Base-by-base conservation (phyloP, 768 basidiomycete genomes). In the Suillus hirtellus region DNA sequence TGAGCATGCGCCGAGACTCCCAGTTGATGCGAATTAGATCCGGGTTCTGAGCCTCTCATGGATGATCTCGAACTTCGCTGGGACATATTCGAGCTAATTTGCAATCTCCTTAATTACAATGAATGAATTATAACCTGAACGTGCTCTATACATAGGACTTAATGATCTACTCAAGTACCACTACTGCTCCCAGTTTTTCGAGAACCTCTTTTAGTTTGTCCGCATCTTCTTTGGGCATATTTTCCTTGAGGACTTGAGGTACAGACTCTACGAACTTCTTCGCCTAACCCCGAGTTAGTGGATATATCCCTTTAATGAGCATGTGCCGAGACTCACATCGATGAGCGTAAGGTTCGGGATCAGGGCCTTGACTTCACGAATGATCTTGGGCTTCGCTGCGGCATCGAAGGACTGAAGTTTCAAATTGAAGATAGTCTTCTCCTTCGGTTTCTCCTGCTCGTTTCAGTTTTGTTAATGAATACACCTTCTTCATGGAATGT, bases 231-330 rank as follows among this genome's bases (percentile, higher is more conserved):
- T 99, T 99, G 27, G 93, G 82, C 63, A 97, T 72, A 75, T 93
- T 93, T 79, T 99, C 97, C 79, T 98, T 99, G 71, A 99, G 80
- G 5, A 89, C 79, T 78, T 98, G 90, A 27, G 97, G 97, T 68
- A 93, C 77, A 19, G 93, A 94, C 78, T 99, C 97, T 52, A 99
- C 97, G 71, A 99, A 96, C 79, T 97, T 99, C 86, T 99, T 99
- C 31, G 97, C 97, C 97, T 99, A 72, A 34, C 38, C 60, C 43
- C 3, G 19, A 27, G 42, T 56, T 46, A 52, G 55, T 21, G 63
- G 44, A 31, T 9, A 63, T 60, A 34, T 42, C 59, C 46, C 5
- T 27, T 53, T 42, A 62, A 52, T 43, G 37, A 44, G 58, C 31
- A 35, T 24, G 1, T 21, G 17, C 8, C 15, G 8, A 56, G 35